Percentiles rank a stretch among this genome's conserved stretches.
These are phyloP conservation scores for Colletotrichum sp. DNA, from an alignment of 2,329 filamentous ascomycete species.

Conservation along the genomic window DNA sequence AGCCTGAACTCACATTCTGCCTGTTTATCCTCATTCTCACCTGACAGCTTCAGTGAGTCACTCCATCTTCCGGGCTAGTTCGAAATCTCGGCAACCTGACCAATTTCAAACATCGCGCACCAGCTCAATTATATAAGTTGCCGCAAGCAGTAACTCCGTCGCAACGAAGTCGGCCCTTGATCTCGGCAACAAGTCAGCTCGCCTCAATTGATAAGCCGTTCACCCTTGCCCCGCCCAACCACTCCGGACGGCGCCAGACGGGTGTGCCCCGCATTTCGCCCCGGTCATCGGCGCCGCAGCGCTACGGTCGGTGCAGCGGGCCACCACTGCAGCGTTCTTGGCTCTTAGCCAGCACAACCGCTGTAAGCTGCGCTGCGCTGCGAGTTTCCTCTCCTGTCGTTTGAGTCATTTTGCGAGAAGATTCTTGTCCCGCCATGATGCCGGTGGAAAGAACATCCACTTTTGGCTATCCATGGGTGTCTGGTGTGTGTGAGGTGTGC, in stretches of 20 bases:
- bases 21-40: not conserved
- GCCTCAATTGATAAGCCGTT: not conserved
- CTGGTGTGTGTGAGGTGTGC: not conserved
- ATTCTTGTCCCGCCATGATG: not conserved
- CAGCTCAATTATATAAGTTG: not conserved
- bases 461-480: not conserved
- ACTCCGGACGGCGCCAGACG: not conserved
- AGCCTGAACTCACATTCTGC: not conserved
- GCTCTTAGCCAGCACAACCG: not conserved
- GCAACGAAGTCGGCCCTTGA: not conserved
- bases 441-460: not conserved
- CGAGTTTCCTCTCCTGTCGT: not conserved
- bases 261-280: not conserved
- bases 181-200: not conserved
- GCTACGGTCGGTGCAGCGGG: not conserved
- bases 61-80: not conserved
- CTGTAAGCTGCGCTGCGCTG: not conserved
- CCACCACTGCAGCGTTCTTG: not conserved
- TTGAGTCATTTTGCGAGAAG: not conserved
- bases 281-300: slow-evolving; percentile 16
- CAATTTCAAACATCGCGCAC: not conserved
- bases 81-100: not conserved
- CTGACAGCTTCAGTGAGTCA: not conserved
- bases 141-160: not conserved
- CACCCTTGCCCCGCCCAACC: not conserved